These are phyloP conservation scores for Harringtonia aguacate DNA, from an alignment of 2,329 filamentous ascomycete genomes.

Conservation along the genomic window DNA sequence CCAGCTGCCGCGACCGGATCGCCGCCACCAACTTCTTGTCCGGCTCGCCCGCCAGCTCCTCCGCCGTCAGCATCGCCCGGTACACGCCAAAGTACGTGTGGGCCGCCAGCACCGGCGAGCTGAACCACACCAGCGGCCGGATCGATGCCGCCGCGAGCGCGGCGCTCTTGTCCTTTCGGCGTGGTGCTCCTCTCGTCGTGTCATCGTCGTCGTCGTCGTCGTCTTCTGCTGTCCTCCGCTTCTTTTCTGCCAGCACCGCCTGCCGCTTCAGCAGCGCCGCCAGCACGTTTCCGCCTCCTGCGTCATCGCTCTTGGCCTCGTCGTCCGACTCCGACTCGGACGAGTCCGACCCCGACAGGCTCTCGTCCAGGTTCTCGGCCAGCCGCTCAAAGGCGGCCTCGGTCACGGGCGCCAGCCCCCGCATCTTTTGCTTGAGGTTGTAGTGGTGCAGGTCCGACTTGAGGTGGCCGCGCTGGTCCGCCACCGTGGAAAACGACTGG, in stretches of 20 bases:
- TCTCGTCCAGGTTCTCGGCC: slow-evolving; percentile 79
- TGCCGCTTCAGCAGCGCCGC: slow-evolving; percentile 73
- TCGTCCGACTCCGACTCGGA: slow-evolving; percentile 54
- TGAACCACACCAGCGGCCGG: slow-evolving; percentile 64
- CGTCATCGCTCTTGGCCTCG: slow-evolving; percentile 18
- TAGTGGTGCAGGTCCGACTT: slow-evolving; percentile 89
- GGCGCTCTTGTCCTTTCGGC: slow-evolving; percentile 20
- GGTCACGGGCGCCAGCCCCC: slow-evolving; percentile 58
- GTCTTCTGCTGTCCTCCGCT: slow-evolving; percentile 5
- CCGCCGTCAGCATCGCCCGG: slow-evolving; percentile 62
- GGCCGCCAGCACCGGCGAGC: slow-evolving; percentile 59
- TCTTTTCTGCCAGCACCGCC: slow-evolving; percentile 55
- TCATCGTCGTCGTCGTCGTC: slow-evolving; percentile 33
- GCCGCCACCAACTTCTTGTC: not conserved
- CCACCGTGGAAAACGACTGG: slow-evolving; percentile 57
- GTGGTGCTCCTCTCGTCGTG: slow-evolving; percentile 31
- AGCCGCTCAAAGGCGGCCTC: slow-evolving; percentile 82
- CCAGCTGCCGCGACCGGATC: slow-evolving; percentile 21
- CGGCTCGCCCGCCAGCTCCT: slow-evolving; percentile 40
- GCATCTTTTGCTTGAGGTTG: slow-evolving; percentile 85
- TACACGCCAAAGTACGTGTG: slow-evolving; percentile 83
- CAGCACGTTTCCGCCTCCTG: slow-evolving; percentile 43
- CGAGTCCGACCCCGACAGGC: slow-evolving; percentile 77
- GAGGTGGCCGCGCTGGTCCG: slow-evolving; percentile 76
- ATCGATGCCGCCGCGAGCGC: slow-evolving; percentile 34